These are phyloP conservation scores for Pleomassaria siparia DNA, from an alignment of 2,329 filamentous ascomycete genomes.

Conservation along the genomic window DNA sequence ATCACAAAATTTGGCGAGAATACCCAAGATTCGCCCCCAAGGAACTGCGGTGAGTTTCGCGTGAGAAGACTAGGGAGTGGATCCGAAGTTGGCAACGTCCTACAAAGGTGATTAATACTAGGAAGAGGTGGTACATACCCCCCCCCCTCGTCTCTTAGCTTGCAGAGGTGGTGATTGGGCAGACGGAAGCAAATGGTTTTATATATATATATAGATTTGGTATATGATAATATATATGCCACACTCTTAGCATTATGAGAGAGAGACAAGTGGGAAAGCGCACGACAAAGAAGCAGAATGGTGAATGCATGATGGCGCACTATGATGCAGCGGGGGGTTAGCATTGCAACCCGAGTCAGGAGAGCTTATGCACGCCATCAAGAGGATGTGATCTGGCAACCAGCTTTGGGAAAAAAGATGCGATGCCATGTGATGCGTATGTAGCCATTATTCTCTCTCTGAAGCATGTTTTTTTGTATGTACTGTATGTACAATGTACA, in stretches of 20 bases:
- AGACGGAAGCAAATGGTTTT: no score
- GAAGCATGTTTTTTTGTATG: no score
- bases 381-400: slow-evolving; percentile 9
- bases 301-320: slow-evolving; percentile 8
- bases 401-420: no score
- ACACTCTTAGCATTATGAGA: slow-evolving; percentile 7
- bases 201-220: not conserved
- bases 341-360: slow-evolving; percentile 2
- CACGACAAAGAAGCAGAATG: slow-evolving; percentile 6
- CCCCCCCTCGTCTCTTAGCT: no score
- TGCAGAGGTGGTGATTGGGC: not conserved
- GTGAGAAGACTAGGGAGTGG: not conserved
- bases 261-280: slow-evolving; percentile 2
- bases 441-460: no score
- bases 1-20: not conserved
- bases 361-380: slow-evolving; percentile 8
- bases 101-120: no score
- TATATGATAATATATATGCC: slow-evolving; percentile 1
- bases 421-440: no score
- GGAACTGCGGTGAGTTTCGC: slow-evolving; percentile 11
- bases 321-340: slow-evolving; percentile 1
- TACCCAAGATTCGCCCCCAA: slow-evolving; percentile 2
- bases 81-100: slow-evolving; percentile 1
- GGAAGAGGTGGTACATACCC: not conserved
- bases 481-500: no score